Evolutionary conservation across 208 protist species (phyloP).

Genomic region (Ichthyophonus hoferi): DNA sequence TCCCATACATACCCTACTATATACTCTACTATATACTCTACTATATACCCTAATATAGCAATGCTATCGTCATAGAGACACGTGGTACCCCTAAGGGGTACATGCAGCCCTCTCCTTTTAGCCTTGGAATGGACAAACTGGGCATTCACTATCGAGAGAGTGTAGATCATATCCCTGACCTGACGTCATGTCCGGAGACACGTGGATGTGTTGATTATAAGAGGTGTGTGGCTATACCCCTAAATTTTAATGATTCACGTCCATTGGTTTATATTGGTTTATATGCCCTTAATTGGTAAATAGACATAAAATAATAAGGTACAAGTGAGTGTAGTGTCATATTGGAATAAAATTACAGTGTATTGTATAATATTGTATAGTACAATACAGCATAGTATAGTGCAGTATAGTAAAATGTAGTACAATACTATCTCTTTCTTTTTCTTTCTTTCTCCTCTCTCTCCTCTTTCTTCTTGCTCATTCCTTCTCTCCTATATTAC

Average conservation of each 20-base stretch:
- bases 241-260: background rate
- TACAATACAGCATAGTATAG: too few relatives aligned
- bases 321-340: background rate
- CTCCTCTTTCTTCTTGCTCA: too few relatives aligned
- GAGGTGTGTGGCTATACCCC: background rate
- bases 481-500: too few relatives aligned
- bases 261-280: background rate
- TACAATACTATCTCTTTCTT: too few relatives aligned
- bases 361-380: background rate
- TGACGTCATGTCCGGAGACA: background rate
- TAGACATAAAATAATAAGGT: too few relatives aligned
- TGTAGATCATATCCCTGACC: conserved; percentile 13
- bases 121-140: conserved; percentile 2
- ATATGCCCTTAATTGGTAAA: too few relatives aligned
- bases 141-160: conserved; percentile 9
- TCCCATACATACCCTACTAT: too few relatives aligned
- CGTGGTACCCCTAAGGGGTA: conserved; percentile 16
- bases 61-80: conserved; percentile 10
- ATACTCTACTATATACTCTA: too few relatives aligned
- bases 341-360: background rate
- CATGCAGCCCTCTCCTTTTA: conserved; percentile 17
- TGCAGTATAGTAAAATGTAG: too few relatives aligned
- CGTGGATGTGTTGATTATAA: conserved; percentile 3
- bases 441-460: too few relatives aligned
- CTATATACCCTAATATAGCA: background rate